Conservation (phyloP, 441 rosid species). For the Biscutella laevigata region DNA sequence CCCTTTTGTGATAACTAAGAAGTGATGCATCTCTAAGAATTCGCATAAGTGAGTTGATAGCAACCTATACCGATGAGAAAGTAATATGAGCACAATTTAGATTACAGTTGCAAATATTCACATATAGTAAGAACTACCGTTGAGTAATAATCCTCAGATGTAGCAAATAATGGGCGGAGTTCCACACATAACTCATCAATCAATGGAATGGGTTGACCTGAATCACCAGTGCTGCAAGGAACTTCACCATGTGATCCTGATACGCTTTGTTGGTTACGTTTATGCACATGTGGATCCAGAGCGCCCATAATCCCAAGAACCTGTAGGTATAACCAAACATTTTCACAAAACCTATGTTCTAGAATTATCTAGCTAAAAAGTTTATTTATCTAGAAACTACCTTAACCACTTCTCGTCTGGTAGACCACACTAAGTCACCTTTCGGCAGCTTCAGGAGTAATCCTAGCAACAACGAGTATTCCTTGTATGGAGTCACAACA, state of each 20-base stretch:
- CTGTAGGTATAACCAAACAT: conserved; percentile 33
- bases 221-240: conserved; percentile 78
- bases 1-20: conserved; percentile 96
- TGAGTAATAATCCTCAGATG: conserved; percentile 94
- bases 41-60: conserved; percentile 94
- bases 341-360: conserved; percentile 22
- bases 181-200: conserved; percentile 87
- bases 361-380: conserved; percentile 2
- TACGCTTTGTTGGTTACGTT: conserved; percentile 74
- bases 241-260: conserved; percentile 91
- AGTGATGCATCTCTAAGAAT: conserved; percentile 98
- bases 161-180: conserved; percentile 89
- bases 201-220: conserved; percentile 85
- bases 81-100: conserved; percentile 18
- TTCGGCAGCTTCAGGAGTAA: conserved; percentile 92
- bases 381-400: conserved; percentile 34
- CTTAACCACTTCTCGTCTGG: conserved; percentile 98
- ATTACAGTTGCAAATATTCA: conserved; percentile 16
- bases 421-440: conserved; percentile 96
- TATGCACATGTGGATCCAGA: conserved; percentile 92
- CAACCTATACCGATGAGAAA: conserved; percentile 55
- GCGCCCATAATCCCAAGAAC: conserved; percentile 99
- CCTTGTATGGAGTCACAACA: conserved; percentile 94
- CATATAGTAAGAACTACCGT: conserved; percentile 47
- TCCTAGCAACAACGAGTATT: conserved; percentile 86